Conservation (phyloP, 148 eudicot genomes). For the Dysphania ambrosioides region DNA sequence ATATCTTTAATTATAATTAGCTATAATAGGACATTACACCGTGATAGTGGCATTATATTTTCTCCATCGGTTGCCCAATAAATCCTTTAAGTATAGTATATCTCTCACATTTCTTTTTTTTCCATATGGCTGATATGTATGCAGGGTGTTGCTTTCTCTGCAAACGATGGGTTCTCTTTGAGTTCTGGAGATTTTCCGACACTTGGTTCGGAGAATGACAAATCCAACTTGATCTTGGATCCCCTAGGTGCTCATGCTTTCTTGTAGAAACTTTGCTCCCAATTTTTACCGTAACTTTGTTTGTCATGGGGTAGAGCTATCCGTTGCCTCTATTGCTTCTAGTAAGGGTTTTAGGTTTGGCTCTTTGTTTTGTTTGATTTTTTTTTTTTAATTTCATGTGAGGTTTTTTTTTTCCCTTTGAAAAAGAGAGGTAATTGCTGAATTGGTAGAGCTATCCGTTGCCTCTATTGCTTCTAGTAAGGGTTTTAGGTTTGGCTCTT, state of each 20-base stretch:
- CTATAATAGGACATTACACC: background rate
- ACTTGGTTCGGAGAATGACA: constrained; percentile 78
- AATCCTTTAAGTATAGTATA: background rate
- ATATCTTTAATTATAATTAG: background rate
- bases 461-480: background rate
- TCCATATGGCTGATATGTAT: constrained; percentile 19
- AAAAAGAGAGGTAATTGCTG: background rate
- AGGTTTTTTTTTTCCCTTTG: background rate
- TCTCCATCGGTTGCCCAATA: background rate
- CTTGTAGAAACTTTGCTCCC: constrained; percentile 13
- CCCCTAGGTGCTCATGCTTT: constrained; percentile 49
- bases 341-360: constrained; percentile 6
- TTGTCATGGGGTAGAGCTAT: background rate
- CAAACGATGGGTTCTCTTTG: constrained; percentile 64
- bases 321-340: background rate
- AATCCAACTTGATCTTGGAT: constrained; percentile 45
- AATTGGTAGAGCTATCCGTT: background rate
- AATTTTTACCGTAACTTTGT: background rate
- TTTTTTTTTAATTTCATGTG: background rate
- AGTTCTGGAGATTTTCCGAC: constrained; percentile 94
- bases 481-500: background rate
- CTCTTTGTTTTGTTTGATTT: background rate
- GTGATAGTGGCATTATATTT: background rate
- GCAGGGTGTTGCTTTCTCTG: constrained; percentile 50
- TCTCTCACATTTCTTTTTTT: background rate